Conservation (phyloP, 345 rosid species). For the Acer saccharum region DNA sequence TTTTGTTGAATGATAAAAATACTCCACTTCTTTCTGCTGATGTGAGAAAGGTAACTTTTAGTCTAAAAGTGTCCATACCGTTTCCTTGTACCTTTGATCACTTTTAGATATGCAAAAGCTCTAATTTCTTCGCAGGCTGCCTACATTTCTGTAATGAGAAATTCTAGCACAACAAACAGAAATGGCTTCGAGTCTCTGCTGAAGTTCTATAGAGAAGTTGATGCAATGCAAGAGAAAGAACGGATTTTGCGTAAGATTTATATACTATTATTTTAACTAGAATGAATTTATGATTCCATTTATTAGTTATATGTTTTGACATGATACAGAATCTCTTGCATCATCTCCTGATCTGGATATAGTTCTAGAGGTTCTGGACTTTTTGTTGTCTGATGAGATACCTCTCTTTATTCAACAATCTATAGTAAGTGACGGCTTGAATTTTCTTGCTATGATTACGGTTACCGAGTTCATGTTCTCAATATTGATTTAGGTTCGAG, state of each 20-base stretch:
- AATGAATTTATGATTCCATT: not conserved
- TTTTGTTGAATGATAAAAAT: too few relatives aligned
- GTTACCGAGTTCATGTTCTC: not conserved
- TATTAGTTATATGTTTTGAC: not conserved
- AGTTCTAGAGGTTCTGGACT: too few relatives aligned
- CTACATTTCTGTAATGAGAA: constrained; percentile 45
- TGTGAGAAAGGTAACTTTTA: constrained; percentile 30
- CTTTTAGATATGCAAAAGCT: not conserved
- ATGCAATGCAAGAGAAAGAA: constrained; percentile 47
- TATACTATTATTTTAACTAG: not conserved
- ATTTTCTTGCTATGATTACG: not conserved
- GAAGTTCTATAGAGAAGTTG: constrained; percentile 46
- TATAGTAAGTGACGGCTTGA: too few relatives aligned
- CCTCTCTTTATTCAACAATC: too few relatives aligned
- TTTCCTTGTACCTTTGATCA: not conserved
- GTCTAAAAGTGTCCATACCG: not conserved
- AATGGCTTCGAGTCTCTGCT: constrained; percentile 37
- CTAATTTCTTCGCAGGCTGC: constrained; percentile 35
- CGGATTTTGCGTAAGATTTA: constrained; percentile 33
- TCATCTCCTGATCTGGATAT: not conserved
- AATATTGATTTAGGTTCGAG: constrained; percentile 29
- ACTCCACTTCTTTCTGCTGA: too few relatives aligned
- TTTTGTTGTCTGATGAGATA: too few relatives aligned
- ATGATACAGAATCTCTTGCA: not conserved
- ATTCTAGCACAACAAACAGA: constrained; percentile 26